Evolutionary conservation across 176 grass and related monocot species (phyloP), one percentile per base, ranked within the genome.

Genomic region (Guadua angustifolia): DNA sequence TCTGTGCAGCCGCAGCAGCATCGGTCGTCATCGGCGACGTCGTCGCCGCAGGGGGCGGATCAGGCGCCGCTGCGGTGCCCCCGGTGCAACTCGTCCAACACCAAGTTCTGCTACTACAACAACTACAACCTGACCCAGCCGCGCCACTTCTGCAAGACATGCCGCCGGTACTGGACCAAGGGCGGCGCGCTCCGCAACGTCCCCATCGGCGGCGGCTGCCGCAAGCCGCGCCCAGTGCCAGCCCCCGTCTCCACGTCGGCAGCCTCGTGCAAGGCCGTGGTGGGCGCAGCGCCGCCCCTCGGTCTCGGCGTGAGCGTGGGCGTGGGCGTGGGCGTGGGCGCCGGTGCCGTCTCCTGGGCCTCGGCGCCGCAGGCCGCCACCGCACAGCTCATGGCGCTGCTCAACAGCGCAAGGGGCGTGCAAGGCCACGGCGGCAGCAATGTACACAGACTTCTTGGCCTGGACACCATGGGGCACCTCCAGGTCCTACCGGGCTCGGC

Each of bases 91-190:
- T 94, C 92, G 25, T 78, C 92, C 62, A 91, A 94, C 89, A 94
- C 92, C 88, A 94, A 94, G 86, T 94, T 94, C 88, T 94, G 92
- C 88, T 94, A 94, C 88, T 94, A 91, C 92, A 94, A 94, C 86
- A 94, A 94, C 86, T 90, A 91, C 79, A 91, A 88, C 86, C 88
- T 86, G 61, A 88, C 92, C 64, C 92, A 94, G 86, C 92, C 92
- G 15, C 88, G 92, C 83, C 92, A 94, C 86, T 94, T 94, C 92
- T 94, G 92, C 88, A 94, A 91, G 88, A 94, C 92, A 3, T 94
- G 92, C 92, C 92, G 92, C 75, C 92, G 92, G 9, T 94, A 94
- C 88, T 94, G 92, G 92, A 94, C 92, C 83, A 90, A 94, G 85
- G 92, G 92, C 71, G 92, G 92, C 75, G 92, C 92, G 74, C 92